phyloP scores from a whole-genome alignment of 768 basidiomycete genomes.

The Phaffia australis region DNA sequence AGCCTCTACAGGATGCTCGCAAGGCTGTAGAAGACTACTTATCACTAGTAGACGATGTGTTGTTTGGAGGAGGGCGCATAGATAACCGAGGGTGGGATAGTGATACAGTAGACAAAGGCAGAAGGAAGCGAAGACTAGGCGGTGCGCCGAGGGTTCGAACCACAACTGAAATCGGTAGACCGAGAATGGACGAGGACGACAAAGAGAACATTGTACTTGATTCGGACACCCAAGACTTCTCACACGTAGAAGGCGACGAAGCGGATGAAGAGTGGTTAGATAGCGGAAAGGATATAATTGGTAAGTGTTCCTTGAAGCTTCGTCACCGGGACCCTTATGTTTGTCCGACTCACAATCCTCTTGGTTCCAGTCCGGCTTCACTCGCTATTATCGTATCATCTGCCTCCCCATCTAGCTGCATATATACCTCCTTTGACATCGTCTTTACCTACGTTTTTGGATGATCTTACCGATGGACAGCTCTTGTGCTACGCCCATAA shows the following conservation, averaged over 20 bases:
- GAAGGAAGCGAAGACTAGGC: conserved; percentile 45
- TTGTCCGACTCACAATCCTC: background rate
- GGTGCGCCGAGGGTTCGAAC: conserved; percentile 44
- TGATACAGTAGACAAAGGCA: conserved; percentile 43
- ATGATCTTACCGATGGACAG: conserved; percentile 50
- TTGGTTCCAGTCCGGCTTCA: conserved; percentile 50
- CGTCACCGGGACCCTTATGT: background rate
- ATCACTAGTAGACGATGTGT: conserved; percentile 65
- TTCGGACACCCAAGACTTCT: no score
- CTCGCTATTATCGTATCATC: conserved; percentile 50
- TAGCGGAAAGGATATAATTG: conserved; percentile 49
- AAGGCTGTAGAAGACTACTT: conserved; percentile 52
- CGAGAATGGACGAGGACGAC: conserved; percentile 16
- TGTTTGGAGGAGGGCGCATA: conserved; percentile 56
- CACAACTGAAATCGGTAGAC: no score
- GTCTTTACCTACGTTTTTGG: background rate
- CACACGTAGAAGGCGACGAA: background rate
- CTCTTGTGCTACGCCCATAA: conserved; percentile 74
- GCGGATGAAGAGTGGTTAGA: conserved; percentile 8
- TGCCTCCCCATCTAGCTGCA: conserved; percentile 50
- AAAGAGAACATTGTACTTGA: background rate
- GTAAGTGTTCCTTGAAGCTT: conserved; percentile 40
- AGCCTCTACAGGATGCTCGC: conserved; percentile 51
- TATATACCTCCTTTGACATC: conserved; percentile 33
- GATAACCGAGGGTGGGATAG: conserved; percentile 39